Base-by-base conservation (phyloP, 1,284 basidiomycete genomes). In the Fomes fomentarius region DNA sequence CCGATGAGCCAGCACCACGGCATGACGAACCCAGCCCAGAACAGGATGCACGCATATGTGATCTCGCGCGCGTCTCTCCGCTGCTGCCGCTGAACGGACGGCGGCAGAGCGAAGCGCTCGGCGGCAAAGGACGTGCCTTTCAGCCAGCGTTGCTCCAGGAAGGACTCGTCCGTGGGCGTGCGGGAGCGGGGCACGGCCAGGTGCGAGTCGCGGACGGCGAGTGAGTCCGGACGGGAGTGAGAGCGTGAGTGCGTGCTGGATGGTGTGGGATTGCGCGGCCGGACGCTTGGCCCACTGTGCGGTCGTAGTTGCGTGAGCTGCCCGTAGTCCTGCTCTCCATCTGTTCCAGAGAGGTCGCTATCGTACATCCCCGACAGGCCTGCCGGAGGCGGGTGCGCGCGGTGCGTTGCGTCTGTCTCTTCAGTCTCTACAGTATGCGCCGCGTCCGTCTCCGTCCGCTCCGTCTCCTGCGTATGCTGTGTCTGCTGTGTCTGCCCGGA, bases 1-100 rank as follows among this genome's bases (percentile, higher is more conserved):
- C 87, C 87, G 14, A 89, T 75, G 33, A 89, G 76, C 87, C 87
- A 89, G 62, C 66, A 89, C 76, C 69, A 88, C 48, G 67, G 87
- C 70, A 70, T 80, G 37, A 87, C 52, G 60, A 89, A 89, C 1
- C 87, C 87, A 0, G 84, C 56, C 83, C 84, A 89, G 70, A 89
- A 89, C 11, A 87, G 71, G 63, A 84, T 77, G 64, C 79, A 80
- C 17, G 84, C 76, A 2, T 69, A 64, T 17, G 69, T 55, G 9
- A 70, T 63, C 34, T n/a, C n/a, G n/a, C n/a, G n/a, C n/a, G n/a
- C n/a, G 51, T 17, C 49, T 37, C n/a, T 17, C 42, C 17, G 34
- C 42, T 22, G 9, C 2, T 9, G 37, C 10, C 14, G 21, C 22
- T 44, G 49, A 30, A 24, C 34, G 19, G 54, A 21, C 37, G 58